Evolutionary conservation across 495 filamentous ascomycete species (phyloP), one percentile per base, ranked within the genome.

Genomic region (Aspergillus cavernicola): DNA sequence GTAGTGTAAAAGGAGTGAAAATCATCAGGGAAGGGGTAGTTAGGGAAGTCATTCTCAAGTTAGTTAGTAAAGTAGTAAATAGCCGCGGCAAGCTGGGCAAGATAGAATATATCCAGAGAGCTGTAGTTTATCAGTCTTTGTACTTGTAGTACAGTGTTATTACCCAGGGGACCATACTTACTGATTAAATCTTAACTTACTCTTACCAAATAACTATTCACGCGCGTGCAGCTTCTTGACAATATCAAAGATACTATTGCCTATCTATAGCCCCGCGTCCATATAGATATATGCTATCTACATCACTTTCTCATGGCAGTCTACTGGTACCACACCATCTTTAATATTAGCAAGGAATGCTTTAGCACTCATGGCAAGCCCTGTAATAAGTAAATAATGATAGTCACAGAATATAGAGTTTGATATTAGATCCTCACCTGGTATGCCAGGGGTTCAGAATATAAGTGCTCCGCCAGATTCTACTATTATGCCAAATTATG

Each of bases 21-120:
- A 28, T 35, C 16, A 16, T 18, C n/a, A 3, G 28, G 20, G 35
- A 33, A 39, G n/a, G 28, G 38, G n/a, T n/a, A n/a, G n/a, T n/a
- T n/a, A n/a, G n/a, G n/a, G 39, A 46, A 61, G 50, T 50, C 59
- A 59, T 62, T 62, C 56, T 59, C 43, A 16, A 59, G 32, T 60
- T 49, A 39, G 40, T 38, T 23, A 35, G 43, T n/a, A n/a, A n/a
- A 55, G 53, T 45, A 53, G 57, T 59, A 63, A 50, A 63, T 54
- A 45, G 50, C 60, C 48, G 60, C 60, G 46, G 57, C 57, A 42
- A 63, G 32, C 53, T 63, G 60, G 54, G 60, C 51, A 6, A 63
- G 54, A 42, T 60, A 60, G 50, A 63, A 63, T 28, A 60, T 19
- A 55, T 63, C 60, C 32, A 63, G 51, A 42, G 60, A 52, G 50